Evolutionary conservation across 495 filamentous ascomycete genomes (phyloP), one percentile per base, ranked within the genome.

Genomic region (Penicillium subrubescens): DNA sequence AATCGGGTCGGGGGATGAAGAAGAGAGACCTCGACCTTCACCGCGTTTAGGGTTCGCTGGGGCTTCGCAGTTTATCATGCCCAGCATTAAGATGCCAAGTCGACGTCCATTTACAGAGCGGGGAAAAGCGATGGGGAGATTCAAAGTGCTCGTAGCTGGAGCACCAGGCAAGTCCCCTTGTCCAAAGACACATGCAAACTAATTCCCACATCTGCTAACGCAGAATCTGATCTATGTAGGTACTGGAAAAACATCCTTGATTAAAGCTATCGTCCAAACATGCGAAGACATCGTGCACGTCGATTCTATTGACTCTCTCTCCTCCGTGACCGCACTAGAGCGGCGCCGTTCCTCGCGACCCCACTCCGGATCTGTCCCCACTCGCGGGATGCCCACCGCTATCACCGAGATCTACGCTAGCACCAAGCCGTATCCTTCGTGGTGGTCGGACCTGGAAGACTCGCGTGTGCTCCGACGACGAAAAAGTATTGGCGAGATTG

Each of bases 231-330:
- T 58, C 33, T 19, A 43, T n/a, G 53, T 35, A 88, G 86, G 81
- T 59, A 71, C 84, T 55, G 94, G 94, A 11, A 98, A 98, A 81
- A 94, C 94, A 17, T 93, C 92, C 27, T 81, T 97, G 57, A 92
- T 98, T 65, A 94, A 93, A 73, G 92, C 92, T 0, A 94, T 99
- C 59, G 92, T 97, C 14, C 95, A 97, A 72, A 85, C 80, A n/a
- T 97, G 94, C 72, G 91, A 97, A 70, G 92, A 97, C 73, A 96
- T 99, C 63, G 95, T 98, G 2, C 95, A 99, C 75, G 90, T 97
- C 56, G 95, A 99, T 73, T 87, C 92, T 0, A 80, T 96, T 54
- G 94, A 97, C 72, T 86, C 92, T 0, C 80, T 93, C 56, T 75
- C 61, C 39, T 64, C 65, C 43, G 76, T 67, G 27, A 66, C 66